Conservation (phyloP, 495 filamentous ascomycete species). For the Hypoxylon rickii region DNA sequence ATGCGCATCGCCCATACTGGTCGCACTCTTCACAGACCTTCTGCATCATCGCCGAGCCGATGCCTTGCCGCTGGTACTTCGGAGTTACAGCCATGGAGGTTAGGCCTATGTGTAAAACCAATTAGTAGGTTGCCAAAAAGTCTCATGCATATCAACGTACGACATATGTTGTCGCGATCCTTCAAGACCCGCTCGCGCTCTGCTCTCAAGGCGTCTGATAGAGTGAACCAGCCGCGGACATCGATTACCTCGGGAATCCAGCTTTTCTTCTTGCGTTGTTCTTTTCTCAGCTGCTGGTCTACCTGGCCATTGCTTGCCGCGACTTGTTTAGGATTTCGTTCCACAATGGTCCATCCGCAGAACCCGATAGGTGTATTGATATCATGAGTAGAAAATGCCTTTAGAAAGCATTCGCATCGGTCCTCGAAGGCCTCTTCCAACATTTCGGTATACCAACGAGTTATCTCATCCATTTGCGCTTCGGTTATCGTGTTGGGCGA, state of each 20-base stretch:
- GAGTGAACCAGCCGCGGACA: conserved; percentile 17
- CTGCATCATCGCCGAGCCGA: conserved; percentile 30
- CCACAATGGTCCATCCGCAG: conserved; percentile 15
- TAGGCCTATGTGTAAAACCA: conserved; percentile 6
- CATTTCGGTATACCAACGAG: conserved; percentile 14
- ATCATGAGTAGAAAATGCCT: conserved; percentile 18
- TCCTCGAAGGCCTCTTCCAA: conserved; percentile 19
- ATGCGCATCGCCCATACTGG: conserved; percentile 27
- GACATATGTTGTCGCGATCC: conserved; percentile 21
- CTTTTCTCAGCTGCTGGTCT: conserved; percentile 3
- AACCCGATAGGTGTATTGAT: conserved; percentile 18
- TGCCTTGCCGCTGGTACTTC: conserved; percentile 24
- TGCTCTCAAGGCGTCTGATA: conserved; percentile 16
- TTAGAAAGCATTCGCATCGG: conserved; percentile 13
- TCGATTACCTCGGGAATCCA: conserved; percentile 14
- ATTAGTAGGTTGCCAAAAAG: conserved; percentile 7
- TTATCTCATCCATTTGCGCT: conserved; percentile 18
- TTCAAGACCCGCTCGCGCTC: conserved; percentile 18
- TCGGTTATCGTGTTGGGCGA: conserved; percentile 10
- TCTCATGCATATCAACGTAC: conserved; percentile 19
- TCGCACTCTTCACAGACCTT: conserved; percentile 18
- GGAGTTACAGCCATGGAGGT: conserved; percentile 29
- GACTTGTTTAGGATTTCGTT: not conserved
- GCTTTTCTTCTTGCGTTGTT: conserved; percentile 11
- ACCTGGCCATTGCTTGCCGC: not conserved